phyloP scores from a whole-genome alignment of 305 asterid genomes.

The Fraxinus xanthoxyloides region DNA sequence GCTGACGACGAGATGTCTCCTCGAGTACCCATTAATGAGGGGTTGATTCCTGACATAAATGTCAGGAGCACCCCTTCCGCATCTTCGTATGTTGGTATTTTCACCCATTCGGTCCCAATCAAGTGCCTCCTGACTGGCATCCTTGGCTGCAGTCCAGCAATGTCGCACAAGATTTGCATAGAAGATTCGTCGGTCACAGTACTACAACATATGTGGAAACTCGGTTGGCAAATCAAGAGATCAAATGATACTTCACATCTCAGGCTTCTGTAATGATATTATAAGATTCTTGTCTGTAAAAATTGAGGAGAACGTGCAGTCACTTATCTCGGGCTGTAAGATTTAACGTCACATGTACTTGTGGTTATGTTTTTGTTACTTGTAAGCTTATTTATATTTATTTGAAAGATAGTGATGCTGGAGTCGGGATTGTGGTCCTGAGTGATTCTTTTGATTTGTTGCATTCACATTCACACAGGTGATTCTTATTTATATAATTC shows the following conservation, averaged over 20 bases:
- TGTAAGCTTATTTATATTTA: conserved; percentile 12
- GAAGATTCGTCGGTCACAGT: conserved; percentile 90
- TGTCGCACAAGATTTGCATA: conserved; percentile 71
- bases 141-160: conserved; percentile 76
- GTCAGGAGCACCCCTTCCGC: conserved; percentile 34
- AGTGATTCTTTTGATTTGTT: conserved; percentile 45
- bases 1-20: conserved; percentile 99
- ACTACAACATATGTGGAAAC: conserved; percentile 81
- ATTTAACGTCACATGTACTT: neutral
- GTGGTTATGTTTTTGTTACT: neutral
- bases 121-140: conserved; percentile 80
- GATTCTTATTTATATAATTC: conserved; percentile 18
- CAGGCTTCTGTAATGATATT: conserved; percentile 54
- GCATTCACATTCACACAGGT: conserved; percentile 27
- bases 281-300: neutral
- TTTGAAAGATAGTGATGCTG: conserved; percentile 23
- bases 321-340: neutral
- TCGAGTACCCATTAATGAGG: conserved; percentile 53
- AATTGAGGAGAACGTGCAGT: neutral
- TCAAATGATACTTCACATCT: conserved; percentile 88
- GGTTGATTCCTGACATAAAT: conserved; percentile 43
- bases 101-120: conserved; percentile 76
- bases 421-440: conserved; percentile 31
- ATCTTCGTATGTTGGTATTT: conserved; percentile 65
- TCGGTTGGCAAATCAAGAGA: conserved; percentile 92